Evolutionary conservation across 192 early-diverging fungal genomes (phyloP), one percentile per base, ranked within the genome.

Genomic region (Pecoramyces ruminantium): DNA sequence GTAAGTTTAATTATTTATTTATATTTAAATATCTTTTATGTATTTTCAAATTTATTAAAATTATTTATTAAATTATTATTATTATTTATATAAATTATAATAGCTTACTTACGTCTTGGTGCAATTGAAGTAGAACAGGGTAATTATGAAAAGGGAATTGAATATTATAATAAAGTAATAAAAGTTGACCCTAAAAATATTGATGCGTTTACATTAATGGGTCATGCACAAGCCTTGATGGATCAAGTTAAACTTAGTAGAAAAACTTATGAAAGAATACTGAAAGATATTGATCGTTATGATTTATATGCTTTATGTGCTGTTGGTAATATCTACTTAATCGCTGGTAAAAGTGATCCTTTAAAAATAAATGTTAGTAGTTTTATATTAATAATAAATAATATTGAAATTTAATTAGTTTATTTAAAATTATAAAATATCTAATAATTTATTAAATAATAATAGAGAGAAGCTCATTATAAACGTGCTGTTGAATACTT

Each of bases 401-500:
- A n/a, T n/a, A n/a, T n/a, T n/a, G n/a, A n/a, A n/a, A n/a, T n/a
- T n/a, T n/a, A n/a, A n/a, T n/a, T n/a, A n/a, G n/a, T n/a, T n/a
- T n/a, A n/a, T n/a, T n/a, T n/a, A n/a, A n/a, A n/a, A n/a, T n/a
- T n/a, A n/a, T n/a, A n/a, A 34, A 34, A 34, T 34, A 6, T 34
- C 11, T 34, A 34, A 6, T 34, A 6, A 34, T 34, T 34, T 34
- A 6, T 34, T 34, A 11, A 6, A 34, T 34, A 34, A 34, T 6
- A 3, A 34, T 34, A 83, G 30, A 29, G 28, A 13, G 83, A 85
- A 82, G 83, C 85, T 21, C n/a, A 27, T 30, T 93, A 93, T 84
- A 91, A 89, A 80, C 87, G 90, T n/a, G 92, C 93, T 2, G 83
- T 91, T 30, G 93, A 95, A 83, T 97, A 93, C 80, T 97, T 94